These are phyloP conservation scores for Stemphylium vesicarium DNA, from an alignment of 2,329 filamentous ascomycete genomes.

Conservation along the genomic window DNA sequence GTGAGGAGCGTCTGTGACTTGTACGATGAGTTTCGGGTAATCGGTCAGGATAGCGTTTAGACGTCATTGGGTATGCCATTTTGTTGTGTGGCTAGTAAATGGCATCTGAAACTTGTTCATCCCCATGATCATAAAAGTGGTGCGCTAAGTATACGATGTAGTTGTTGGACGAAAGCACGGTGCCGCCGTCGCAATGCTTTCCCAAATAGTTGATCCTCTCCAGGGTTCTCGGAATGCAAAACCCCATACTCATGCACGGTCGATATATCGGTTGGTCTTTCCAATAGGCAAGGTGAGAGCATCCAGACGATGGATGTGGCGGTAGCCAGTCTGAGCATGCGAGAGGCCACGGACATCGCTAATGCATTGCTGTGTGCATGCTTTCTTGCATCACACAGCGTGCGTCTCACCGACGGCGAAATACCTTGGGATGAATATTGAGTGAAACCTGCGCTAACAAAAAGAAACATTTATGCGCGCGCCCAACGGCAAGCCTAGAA, in stretches of 20 bases:
- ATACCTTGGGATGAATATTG: neutral
- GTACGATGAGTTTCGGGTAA: neutral
- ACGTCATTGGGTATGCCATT: slow-evolving; percentile 2
- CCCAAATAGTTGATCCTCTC: slow-evolving; percentile 17
- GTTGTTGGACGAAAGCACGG: slow-evolving; percentile 1
- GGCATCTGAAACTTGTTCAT: slow-evolving; percentile 2
- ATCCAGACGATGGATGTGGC: neutral
- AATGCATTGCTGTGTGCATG: neutral
- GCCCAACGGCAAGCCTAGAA: slow-evolving; percentile 7
- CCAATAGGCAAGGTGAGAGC: neutral
- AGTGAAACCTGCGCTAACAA: slow-evolving; percentile 7
- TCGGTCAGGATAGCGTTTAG: slow-evolving; percentile 1
- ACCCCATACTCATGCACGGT: slow-evolving; percentile 13
- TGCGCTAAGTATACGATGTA: neutral
- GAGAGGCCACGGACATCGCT: neutral
- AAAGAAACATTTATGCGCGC: neutral
- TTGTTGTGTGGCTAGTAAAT: slow-evolving; percentile 1
- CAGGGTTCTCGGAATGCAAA: slow-evolving; percentile 11
- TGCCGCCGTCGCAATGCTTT: slow-evolving; percentile 12
- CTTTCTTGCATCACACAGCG: neutral
- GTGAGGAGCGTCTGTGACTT: neutral
- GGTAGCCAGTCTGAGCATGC: neutral
- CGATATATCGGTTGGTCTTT: neutral
- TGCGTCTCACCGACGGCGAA: slow-evolving; percentile 1
- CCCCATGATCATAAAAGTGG: slow-evolving; percentile 5